phyloP scores from a whole-genome alignment of 805 yeast genomes.

The Candida hungchunana region DNA sequence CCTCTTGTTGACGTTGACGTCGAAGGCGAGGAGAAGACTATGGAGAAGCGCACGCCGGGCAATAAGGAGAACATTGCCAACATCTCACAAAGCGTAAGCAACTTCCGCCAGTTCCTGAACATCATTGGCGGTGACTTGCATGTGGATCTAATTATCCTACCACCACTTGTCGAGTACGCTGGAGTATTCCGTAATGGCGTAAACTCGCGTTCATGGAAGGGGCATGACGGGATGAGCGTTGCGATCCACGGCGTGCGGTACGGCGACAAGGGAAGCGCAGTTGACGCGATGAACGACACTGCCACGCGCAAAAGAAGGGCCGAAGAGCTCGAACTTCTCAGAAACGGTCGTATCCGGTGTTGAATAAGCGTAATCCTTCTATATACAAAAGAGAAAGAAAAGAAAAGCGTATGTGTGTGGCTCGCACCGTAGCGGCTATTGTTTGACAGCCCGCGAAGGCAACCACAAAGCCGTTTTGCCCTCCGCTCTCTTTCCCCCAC shows the following conservation, averaged over 20 bases:
- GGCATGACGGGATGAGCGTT: constrained; percentile 78
- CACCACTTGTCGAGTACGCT: constrained; percentile 57
- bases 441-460: too few species aligned
- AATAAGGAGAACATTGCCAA: constrained; percentile 31
- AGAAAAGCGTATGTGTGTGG: too few species aligned
- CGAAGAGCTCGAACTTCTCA: constrained; percentile 5
- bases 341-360: background rate
- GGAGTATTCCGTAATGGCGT: constrained; percentile 69
- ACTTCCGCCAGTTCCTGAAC: constrained; percentile 25
- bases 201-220: constrained; percentile 70
- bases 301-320: constrained; percentile 23
- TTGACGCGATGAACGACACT: constrained; percentile 17
- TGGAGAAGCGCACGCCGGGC: constrained; percentile 37
- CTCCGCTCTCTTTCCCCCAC: too few species aligned
- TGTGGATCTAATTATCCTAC: constrained; percentile 48
- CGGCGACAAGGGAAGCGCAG: constrained; percentile 27
- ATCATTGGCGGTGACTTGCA: constrained; percentile 32
- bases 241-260: constrained; percentile 46
- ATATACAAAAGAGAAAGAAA: too few species aligned
- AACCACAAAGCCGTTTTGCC: too few species aligned
- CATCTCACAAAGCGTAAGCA: constrained; percentile 27
- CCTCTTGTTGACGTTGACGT: constrained; percentile 29
- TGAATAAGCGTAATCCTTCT: too few species aligned
- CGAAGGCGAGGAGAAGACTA: constrained; percentile 15
- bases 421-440: too few species aligned